Percentiles rank a stretch among this genome's conserved stretches.
Conservation (phyloP, 1,284 basidiomycete species). For the Papiliotrema laurentii region DNA sequence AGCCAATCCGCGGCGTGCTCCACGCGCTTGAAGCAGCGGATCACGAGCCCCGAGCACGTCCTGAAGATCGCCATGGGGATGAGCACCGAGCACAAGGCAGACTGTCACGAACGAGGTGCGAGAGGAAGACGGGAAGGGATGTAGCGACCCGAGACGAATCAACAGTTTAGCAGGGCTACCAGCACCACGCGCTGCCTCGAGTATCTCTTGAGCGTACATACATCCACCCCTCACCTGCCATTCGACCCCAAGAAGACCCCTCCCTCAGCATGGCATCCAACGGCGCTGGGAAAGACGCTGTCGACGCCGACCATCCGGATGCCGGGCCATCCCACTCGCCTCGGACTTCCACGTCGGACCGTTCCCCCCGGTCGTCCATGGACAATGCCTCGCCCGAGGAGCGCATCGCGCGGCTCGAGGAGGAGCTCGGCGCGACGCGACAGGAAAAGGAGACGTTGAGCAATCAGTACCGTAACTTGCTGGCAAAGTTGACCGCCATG, state of each 20-base stretch:
- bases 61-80: conserved; percentile 25
- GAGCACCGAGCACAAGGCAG: neutral
- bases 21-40: conserved; percentile 76
- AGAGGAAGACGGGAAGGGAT: too few relatives aligned
- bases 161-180: too few relatives aligned
- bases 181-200: too few relatives aligned
- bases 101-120: neutral
- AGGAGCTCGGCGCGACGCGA: conserved; percentile 47
- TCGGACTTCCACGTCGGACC: neutral
- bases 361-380: conserved; percentile 11
- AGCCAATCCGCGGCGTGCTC: conserved; percentile 72
- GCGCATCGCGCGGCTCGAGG: conserved; percentile 32
- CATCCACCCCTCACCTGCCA: neutral
- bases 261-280: neutral
- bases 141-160: too few relatives aligned
- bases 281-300: neutral
- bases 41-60: conserved; percentile 55
- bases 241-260: too few relatives aligned
- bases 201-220: too few relatives aligned
- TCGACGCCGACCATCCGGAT: too few relatives aligned
- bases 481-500: conserved; percentile 89
- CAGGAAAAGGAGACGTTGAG: conserved; percentile 82
- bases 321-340: conserved; percentile 2
- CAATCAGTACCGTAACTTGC: conserved; percentile 76
- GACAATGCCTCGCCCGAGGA: conserved; percentile 8